Conservation (phyloP, 768 basidiomycete genomes). For the Xerocomellus dryophilus region DNA sequence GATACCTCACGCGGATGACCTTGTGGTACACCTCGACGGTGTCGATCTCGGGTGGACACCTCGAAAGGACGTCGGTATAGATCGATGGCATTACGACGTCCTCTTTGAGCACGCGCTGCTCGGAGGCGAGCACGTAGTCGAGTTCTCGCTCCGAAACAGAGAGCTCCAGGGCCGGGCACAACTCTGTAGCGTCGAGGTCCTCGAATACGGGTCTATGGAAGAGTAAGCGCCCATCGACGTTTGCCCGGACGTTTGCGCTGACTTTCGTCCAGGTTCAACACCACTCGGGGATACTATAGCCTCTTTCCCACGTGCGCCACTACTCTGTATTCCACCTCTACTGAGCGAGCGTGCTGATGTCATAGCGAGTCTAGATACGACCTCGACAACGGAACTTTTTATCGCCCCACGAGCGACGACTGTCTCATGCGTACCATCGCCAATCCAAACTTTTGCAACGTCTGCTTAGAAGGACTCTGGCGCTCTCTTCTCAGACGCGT, state of each 20-base stretch:
- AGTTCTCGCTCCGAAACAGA: slow-evolving; percentile 51
- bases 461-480: slow-evolving; percentile 76
- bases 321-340: background rate
- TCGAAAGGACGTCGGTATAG: slow-evolving; percentile 53
- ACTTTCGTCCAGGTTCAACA: slow-evolving; percentile 49
- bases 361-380: slow-evolving; percentile 45
- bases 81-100: slow-evolving; percentile 77
- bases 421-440: slow-evolving; percentile 78
- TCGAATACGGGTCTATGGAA: slow-evolving; percentile 64
- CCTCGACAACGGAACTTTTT: slow-evolving; percentile 55
- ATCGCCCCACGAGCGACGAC: slow-evolving; percentile 80
- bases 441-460: slow-evolving; percentile 69
- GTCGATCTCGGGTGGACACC: slow-evolving; percentile 53
- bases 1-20: slow-evolving; percentile 49
- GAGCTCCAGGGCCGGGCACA: slow-evolving; percentile 56
- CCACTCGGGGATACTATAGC: slow-evolving; percentile 55
- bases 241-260: background rate
- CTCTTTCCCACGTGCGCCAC: slow-evolving; percentile 68
- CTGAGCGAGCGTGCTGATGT: background rate
- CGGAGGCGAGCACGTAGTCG: slow-evolving; percentile 55
- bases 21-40: slow-evolving; percentile 61
- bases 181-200: slow-evolving; percentile 70
- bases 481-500: slow-evolving; percentile 56
- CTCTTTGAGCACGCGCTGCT: slow-evolving; percentile 38
- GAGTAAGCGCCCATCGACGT: slow-evolving; percentile 41